phyloP scores from a whole-genome alignment of 2,329 filamentous ascomycete species.

The Exophiala aquamarina region DNA sequence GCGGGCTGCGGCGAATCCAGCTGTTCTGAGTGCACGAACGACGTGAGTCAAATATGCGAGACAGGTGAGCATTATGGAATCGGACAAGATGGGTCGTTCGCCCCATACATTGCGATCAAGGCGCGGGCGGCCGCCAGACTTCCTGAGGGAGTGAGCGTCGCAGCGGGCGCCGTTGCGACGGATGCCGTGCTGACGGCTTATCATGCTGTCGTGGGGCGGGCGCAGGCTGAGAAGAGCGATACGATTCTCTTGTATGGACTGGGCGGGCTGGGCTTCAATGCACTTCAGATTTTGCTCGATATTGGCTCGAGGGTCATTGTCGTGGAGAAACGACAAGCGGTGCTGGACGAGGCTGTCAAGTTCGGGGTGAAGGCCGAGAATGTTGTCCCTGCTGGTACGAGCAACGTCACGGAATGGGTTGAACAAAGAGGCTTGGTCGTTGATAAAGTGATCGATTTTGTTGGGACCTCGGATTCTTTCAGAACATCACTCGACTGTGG shows the following conservation, averaged over 20 bases:
- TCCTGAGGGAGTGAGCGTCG: conserved; percentile 1
- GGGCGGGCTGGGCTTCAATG: conserved; percentile 16
- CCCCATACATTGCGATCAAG: conserved; percentile 10
- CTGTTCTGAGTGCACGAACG: conserved; percentile 4
- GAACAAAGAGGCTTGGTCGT: not conserved
- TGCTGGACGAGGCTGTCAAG: conserved; percentile 17
- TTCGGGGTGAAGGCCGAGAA: conserved; percentile 14
- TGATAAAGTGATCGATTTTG: conserved; percentile 18
- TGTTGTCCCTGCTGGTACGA: conserved; percentile 8
- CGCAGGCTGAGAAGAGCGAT: conserved; percentile 2
- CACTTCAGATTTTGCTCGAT: conserved; percentile 13
- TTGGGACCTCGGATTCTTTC: conserved; percentile 15
- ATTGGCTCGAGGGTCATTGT: conserved; percentile 15
- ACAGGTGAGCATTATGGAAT: conserved; percentile 5
- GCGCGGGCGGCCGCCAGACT: conserved; percentile 4
- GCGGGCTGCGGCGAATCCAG: not conserved
- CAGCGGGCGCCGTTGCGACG: conserved; percentile 5
- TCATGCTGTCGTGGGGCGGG: conserved; percentile 6
- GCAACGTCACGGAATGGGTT: conserved; percentile 9
- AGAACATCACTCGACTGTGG: conserved; percentile 9
- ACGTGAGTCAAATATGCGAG: conserved; percentile 1
- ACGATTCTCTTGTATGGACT: conserved; percentile 9
- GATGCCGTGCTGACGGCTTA: conserved; percentile 9
- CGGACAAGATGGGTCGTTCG: conserved; percentile 4
- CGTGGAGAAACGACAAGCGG: conserved; percentile 13